Conservation (phyloP, 2,329 filamentous ascomycete species). For the Colletotrichum tanaceti region DNA sequence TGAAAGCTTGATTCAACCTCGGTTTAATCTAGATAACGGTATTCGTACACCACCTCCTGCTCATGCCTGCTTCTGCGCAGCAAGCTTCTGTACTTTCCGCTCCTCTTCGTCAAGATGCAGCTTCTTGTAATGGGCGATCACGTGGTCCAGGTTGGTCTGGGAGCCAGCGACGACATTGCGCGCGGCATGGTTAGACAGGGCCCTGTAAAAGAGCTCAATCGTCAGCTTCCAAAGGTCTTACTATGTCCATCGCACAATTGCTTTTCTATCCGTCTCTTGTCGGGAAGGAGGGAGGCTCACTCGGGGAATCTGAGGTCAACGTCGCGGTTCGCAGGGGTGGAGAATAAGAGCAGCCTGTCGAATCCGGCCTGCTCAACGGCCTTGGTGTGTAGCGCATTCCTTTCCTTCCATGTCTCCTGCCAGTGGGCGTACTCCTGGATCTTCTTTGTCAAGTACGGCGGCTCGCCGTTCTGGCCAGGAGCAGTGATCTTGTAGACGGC, state of each 20-base stretch:
- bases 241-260: too few relatives aligned
- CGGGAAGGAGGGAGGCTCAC: conserved; percentile 54
- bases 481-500: conserved; percentile 63
- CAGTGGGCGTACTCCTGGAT: conserved; percentile 60
- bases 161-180: conserved; percentile 68
- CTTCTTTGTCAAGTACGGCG: conserved; percentile 58
- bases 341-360: conserved; percentile 67
- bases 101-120: conserved; percentile 66
- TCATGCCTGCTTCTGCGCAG: conserved; percentile 36
- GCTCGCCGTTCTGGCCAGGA: conserved; percentile 62
- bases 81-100: conserved; percentile 61
- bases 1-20: conserved; percentile 34
- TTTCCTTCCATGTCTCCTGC: conserved; percentile 62
- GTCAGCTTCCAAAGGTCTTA: conserved; percentile 21
- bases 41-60: conserved; percentile 36
- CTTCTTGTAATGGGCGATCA: conserved; percentile 68
- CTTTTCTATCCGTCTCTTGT: neutral
- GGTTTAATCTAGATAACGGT: conserved; percentile 39
- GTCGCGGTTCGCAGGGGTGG: conserved; percentile 55
- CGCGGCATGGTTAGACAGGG: conserved; percentile 61
- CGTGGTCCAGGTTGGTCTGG: conserved; percentile 64
- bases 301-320: conserved; percentile 68
- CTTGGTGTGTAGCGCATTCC: conserved; percentile 64
- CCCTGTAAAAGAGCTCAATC: conserved; percentile 49
- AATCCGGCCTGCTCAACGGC: conserved; percentile 66